These are phyloP conservation scores for Rhizoclosmatium sp. DNA, from an alignment of 192 early-diverging fungal species.

Conservation along the genomic window DNA sequence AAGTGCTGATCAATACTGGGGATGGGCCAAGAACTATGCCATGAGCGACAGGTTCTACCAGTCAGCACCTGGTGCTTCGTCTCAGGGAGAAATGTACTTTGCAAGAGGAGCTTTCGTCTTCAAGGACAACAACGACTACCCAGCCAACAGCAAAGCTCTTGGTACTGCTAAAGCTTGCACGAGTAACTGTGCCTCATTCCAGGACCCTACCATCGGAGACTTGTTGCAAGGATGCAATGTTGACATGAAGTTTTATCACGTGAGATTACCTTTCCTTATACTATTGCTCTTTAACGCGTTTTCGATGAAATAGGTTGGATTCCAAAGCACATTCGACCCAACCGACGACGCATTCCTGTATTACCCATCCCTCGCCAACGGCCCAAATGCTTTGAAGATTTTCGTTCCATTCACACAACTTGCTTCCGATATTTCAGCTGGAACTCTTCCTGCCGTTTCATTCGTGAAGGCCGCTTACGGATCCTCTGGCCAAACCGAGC, in stretches of 20 bases:
- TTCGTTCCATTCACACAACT: conserved; percentile 5
- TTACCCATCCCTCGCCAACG: not conserved
- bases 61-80: conserved; percentile 1
- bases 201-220: conserved; percentile 13
- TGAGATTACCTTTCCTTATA: too few species aligned
- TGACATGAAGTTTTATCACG: not conserved
- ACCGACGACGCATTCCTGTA: conserved; percentile 27
- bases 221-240: not conserved
- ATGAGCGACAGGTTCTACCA: conserved; percentile 37
- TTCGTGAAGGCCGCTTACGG: conserved; percentile 12
- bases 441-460: conserved; percentile 26
- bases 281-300: too few species aligned
- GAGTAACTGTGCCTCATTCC: not conserved
- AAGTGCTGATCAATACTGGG: conserved; percentile 23
- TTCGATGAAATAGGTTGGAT: not conserved
- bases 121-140: conserved; percentile 18
- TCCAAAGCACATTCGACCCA: not conserved
- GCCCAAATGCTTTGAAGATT: not conserved
- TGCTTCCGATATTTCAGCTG: conserved; percentile 7
- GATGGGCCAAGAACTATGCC: conserved; percentile 28
- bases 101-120: conserved; percentile 26
- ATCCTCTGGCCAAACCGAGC: not conserved
- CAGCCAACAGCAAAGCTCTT: not conserved
- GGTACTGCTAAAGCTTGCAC: not conserved
- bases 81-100: conserved; percentile 36